Base-by-base conservation (phyloP, 2,329 filamentous ascomycete genomes). In the Bipolaris victoriae region DNA sequence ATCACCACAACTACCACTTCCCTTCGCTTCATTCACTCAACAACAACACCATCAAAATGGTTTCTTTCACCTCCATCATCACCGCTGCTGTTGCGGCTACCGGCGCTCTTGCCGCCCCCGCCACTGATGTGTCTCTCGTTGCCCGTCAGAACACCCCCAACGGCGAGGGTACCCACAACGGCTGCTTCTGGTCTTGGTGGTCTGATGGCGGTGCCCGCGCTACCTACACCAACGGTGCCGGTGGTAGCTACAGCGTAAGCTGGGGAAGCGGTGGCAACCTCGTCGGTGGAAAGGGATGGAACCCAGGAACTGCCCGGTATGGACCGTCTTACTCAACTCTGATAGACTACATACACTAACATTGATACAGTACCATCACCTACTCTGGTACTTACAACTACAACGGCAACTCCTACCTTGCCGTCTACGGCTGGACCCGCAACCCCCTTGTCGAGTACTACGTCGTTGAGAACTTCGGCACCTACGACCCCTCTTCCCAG, bases 171-270 rank as follows among this genome's bases (percentile, higher is more conserved):
- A 82, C 78, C 6, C 77, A 83, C 76, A 82, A 84, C 65, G 84
- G 84, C 52, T 87, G 80, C 77, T 87, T 57, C 78, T 87, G 84
- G 74, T 84, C 82, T 7, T 86, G 80, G 78, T 88, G 83, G 83
- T 84, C 81, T 53, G 84, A 87, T 57, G 81, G 81, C 29, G 77
- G 73, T n/a, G 79, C 76, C 36, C 68, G 75, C 40, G 81, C 83
- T 7, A 81, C 76, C 37, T 87, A 87, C 77, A 84, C 80, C 67
- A 87, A 86, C 72, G 81, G 79, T 18, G 70, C 73, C 4, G 80
- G 72, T 18, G 84, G 85, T 22, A 70, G 73, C 58, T 86, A 84
- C 77, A 80, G 76, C 60, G 76, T 83, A 6, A 74, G 50, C 4
- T 86, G 84, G 84, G 73, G 75, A 48, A 77, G 73, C 33, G 81